A percentile compares a stretch with the other conserved stretches of the same genome.
Evolutionary conservation across 2,329 filamentous ascomycete genomes (phyloP).

Genomic region (Teratosphaeria viscida): DNA sequence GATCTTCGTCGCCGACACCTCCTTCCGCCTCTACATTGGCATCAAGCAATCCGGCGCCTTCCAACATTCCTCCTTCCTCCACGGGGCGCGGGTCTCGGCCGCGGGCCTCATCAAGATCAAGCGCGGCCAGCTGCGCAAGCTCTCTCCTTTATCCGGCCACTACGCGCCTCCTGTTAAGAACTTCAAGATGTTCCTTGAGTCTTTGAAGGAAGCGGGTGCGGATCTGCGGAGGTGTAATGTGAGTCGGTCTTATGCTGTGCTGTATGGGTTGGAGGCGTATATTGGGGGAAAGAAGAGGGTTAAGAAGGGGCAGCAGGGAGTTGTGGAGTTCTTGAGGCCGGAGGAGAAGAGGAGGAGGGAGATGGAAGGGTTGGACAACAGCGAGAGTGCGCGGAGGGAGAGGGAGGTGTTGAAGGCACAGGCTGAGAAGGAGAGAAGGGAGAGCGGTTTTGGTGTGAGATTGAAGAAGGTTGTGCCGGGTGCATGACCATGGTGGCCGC

Average conservation of each 20-base stretch:
- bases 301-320: constrained; percentile 44
- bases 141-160: constrained; percentile 63
- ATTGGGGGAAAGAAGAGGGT: constrained; percentile 56
- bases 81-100: constrained; percentile 68
- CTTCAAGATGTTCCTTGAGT: constrained; percentile 70
- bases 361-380: constrained; percentile 46
- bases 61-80: constrained; percentile 82
- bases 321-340: constrained; percentile 49
- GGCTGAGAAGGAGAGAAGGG: constrained; percentile 30
- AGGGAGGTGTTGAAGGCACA: constrained; percentile 39
- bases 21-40: constrained; percentile 74
- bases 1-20: constrained; percentile 87
- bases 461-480: constrained; percentile 14
- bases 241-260: constrained; percentile 68
- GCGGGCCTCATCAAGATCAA: constrained; percentile 81
- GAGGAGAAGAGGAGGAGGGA: constrained; percentile 42
- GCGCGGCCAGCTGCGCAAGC: constrained; percentile 61
- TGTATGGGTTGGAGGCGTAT: constrained; percentile 75
- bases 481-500: constrained; percentile 14
- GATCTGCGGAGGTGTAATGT: constrained; percentile 73
- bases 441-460: constrained; percentile 27
- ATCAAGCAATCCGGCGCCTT: constrained; percentile 85
- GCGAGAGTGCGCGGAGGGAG: constrained; percentile 50
- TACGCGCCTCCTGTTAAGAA: constrained; percentile 76
- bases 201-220: constrained; percentile 59